phyloP scores from a whole-genome alignment of 2,329 filamentous ascomycete species.

The Hysterium pulicare region DNA sequence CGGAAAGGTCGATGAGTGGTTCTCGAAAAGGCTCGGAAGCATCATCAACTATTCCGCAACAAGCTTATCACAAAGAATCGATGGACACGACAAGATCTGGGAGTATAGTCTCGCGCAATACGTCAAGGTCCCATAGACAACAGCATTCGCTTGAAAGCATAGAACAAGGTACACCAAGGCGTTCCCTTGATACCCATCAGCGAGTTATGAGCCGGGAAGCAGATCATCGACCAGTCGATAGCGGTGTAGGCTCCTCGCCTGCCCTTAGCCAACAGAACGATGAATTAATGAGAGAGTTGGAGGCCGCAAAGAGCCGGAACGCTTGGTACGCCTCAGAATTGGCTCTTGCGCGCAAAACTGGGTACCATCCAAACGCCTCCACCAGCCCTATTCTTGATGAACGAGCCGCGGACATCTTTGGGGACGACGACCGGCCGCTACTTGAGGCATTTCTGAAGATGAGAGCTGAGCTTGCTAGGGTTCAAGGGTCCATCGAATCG shows the following conservation, averaged over 20 bases:
- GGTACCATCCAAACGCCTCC: constrained; percentile 72
- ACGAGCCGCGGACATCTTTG: constrained; percentile 72
- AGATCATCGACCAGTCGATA: constrained; percentile 53
- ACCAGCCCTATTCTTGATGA: constrained; percentile 73
- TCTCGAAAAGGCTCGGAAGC: constrained; percentile 28
- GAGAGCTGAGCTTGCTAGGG: constrained; percentile 82
- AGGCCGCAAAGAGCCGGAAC: constrained; percentile 78
- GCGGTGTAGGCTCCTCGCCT: constrained; percentile 58
- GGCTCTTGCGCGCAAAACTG: constrained; percentile 83
- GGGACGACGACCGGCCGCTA: constrained; percentile 86
- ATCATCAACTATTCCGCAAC: constrained; percentile 15
- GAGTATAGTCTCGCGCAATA: constrained; percentile 32
- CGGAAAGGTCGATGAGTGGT: constrained; percentile 11
- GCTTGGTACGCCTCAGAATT: constrained; percentile 97
- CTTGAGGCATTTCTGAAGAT: constrained; percentile 91
- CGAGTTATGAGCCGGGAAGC: constrained; percentile 27
- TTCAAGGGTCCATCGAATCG: constrained; percentile 84
- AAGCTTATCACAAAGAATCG: constrained; percentile 31
- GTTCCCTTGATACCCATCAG: constrained; percentile 30
- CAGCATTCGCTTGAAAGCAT: constrained; percentile 67
- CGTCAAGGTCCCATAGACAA: constrained; percentile 49
- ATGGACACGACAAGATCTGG: constrained; percentile 33
- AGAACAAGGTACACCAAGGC: constrained; percentile 32
- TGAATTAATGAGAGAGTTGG: constrained; percentile 79
- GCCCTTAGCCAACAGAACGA: constrained; percentile 63